Percentiles rank a stretch among this genome's conserved stretches.
These are phyloP conservation scores for Nigrospora sphaerica DNA, from an alignment of 2,329 filamentous ascomycete genomes.

Conservation along the genomic window DNA sequence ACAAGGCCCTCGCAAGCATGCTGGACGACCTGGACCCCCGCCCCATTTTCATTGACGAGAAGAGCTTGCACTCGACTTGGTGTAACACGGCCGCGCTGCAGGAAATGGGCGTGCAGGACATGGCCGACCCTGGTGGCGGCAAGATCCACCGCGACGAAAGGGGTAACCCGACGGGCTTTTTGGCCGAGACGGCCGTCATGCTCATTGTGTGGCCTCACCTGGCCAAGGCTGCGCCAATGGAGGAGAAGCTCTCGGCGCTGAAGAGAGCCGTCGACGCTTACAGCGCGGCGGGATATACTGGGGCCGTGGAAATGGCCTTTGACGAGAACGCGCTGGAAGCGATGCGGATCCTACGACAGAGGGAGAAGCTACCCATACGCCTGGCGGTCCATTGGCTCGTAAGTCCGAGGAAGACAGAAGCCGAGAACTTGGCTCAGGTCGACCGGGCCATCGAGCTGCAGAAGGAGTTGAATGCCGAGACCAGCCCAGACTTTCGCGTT, in stretches of 20 bases:
- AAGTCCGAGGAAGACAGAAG: slow-evolving; percentile 33
- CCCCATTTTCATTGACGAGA: slow-evolving; percentile 49
- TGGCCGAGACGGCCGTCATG: slow-evolving; percentile 47
- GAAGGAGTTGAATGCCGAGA: slow-evolving; percentile 32
- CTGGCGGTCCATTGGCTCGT: slow-evolving; percentile 52
- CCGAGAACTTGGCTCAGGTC: slow-evolving; percentile 39
- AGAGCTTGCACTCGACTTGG: slow-evolving; percentile 51
- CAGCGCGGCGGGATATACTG: slow-evolving; percentile 43
- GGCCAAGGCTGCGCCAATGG: slow-evolving; percentile 36
- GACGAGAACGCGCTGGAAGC: slow-evolving; percentile 48
- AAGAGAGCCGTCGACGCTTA: slow-evolving; percentile 39
- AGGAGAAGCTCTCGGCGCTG: slow-evolving; percentile 39
- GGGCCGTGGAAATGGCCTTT: slow-evolving; percentile 53
- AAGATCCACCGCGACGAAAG: slow-evolving; percentile 39
- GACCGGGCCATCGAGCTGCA: slow-evolving; percentile 41
- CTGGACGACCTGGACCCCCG: slow-evolving; percentile 43
- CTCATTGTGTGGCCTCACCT: slow-evolving; percentile 48
- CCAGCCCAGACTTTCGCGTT: slow-evolving; percentile 37
- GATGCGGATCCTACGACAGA: slow-evolving; percentile 30
- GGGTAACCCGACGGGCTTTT: slow-evolving; percentile 40
- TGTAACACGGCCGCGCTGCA: slow-evolving; percentile 42
- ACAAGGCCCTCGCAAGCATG: slow-evolving; percentile 38
- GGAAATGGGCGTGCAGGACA: slow-evolving; percentile 39
- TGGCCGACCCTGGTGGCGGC: slow-evolving; percentile 42
- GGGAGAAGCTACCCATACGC: slow-evolving; percentile 32